These are phyloP conservation scores for Trichoderma sp. DNA, from an alignment of 2,329 filamentous ascomycete species.

Conservation along the genomic window DNA sequence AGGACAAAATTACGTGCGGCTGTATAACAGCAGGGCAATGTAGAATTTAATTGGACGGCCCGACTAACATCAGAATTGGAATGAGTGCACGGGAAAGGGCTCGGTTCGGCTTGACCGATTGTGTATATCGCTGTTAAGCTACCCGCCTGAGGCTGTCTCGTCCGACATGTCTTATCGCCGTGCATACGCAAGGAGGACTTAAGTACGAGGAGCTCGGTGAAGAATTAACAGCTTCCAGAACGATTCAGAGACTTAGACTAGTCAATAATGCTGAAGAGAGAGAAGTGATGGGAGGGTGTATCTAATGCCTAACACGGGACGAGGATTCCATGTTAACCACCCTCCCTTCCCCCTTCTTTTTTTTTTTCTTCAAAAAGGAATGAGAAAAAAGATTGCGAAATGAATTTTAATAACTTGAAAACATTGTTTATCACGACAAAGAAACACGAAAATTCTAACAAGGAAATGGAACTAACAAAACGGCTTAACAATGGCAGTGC, in stretches of 20 bases:
- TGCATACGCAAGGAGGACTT: not conserved
- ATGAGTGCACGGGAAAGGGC: not conserved
- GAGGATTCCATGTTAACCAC: too few species aligned
- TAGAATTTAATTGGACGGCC: not conserved
- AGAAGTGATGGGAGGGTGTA: not conserved
- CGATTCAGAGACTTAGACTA: too few species aligned
- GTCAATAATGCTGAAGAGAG: not conserved
- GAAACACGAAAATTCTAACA: too few species aligned
- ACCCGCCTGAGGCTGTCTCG: not conserved
- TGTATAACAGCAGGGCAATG: not conserved
- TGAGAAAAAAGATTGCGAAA: too few species aligned
- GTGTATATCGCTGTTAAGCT: not conserved
- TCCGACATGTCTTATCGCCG: not conserved
- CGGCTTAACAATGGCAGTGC: too few species aligned
- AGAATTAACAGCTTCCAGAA: too few species aligned
- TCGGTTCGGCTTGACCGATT: not conserved
- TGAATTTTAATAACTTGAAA: too few species aligned
- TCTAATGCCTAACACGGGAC: too few species aligned
- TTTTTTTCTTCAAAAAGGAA: too few species aligned
- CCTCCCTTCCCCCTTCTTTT: too few species aligned
- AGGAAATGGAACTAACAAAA: too few species aligned
- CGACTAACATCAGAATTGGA: not conserved
- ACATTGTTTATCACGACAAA: too few species aligned
- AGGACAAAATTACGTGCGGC: not conserved
- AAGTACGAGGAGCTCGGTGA: not conserved